Percentiles rank a stretch among this genome's conserved stretches.
These are phyloP conservation scores for Cynanchum wilfordii DNA, from an alignment of 257 asterid species.

Conservation along the genomic window DNA sequence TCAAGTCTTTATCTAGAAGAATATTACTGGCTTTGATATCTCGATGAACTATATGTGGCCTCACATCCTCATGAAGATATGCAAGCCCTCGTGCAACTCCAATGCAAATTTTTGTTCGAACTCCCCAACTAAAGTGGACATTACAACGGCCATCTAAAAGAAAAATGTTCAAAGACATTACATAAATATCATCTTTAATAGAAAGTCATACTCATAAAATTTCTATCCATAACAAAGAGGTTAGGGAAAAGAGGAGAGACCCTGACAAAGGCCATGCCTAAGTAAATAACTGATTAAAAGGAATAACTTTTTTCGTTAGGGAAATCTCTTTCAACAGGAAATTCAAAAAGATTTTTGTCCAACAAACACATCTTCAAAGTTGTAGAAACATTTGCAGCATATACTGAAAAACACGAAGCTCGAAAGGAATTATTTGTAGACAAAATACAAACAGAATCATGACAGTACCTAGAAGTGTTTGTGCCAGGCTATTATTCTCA, in stretches of 20 bases:
- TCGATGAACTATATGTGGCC: conserved; percentile 83
- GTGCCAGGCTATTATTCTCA: conserved; percentile 83
- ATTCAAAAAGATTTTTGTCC: too few relatives aligned
- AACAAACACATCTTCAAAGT: neutral
- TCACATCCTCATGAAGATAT: conserved; percentile 90
- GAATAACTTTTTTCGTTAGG: neutral
- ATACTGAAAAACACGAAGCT: neutral
- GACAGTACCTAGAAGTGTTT: conserved; percentile 72
- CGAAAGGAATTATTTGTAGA: neutral
- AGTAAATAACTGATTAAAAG: neutral
- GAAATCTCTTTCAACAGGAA: too few relatives aligned
- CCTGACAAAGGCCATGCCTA: neutral
- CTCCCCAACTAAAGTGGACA: conserved; percentile 60
- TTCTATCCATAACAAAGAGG: neutral
- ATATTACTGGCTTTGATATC: conserved; percentile 98
- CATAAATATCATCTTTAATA: neutral
- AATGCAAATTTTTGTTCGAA: conserved; percentile 53
- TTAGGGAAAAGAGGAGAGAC: neutral
- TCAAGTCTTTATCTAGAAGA: conserved; percentile 74
- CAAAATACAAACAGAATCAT: neutral
- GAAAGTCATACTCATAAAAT: neutral
- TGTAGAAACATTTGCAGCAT: neutral
- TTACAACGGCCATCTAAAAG: conserved; percentile 45
- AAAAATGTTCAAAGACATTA: conserved; percentile 21
- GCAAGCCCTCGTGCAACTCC: conserved; percentile 90